Evolutionary conservation across 2,329 filamentous ascomycete genomes (phyloP), one percentile per base, ranked within the genome.

Genomic region (Pseudopyrenochaeta lycopersici): DNA sequence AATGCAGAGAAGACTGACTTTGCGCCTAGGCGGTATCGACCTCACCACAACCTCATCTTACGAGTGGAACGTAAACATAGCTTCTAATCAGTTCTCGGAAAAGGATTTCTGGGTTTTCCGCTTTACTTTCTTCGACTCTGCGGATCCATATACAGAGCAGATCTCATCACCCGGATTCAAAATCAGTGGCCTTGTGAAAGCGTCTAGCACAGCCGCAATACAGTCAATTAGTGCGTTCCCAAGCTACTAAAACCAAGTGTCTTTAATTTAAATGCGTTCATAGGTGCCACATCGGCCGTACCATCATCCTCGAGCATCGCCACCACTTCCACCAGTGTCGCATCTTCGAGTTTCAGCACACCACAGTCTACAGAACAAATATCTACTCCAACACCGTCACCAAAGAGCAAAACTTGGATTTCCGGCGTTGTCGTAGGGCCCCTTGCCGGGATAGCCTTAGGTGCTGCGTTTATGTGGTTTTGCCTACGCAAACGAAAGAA

Each of bases 51-150:
- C 48, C 18, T 18, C 41, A 30, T 61, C 54, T 12, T 63, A 57
- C 35, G 43, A 55, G 11, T 63, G 60, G 60, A 53, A 56, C 21
- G 54, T 63, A 17, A 54, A 61, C 21, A 59, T 63, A 52, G 46
- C 58, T 40, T 54, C 54, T 30, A 33, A 33, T 20, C 57, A 49
- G 27, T 49, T 61, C 35, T 48, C 53, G 14, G 52, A 33, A n/a
- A 52, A 58, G 7, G 39, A 43, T 6, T 48, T 54, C 21, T 63
- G 58, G 60, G 52, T 56, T 30, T 54, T 63, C 9, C 57, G 54
- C 23, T 63, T 63, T 23, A 56, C 52, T 23, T 45, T 39, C 17
- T 54, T 40, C 42, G 48, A 47, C 46, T 47, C 53, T 20, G 21
- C n/a, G 14, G 40, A 48, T 32, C 45, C 47, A 21, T 53, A 49